Conservation (phyloP, 2,329 filamentous ascomycete genomes). For the Diaporthe velutina region DNA sequence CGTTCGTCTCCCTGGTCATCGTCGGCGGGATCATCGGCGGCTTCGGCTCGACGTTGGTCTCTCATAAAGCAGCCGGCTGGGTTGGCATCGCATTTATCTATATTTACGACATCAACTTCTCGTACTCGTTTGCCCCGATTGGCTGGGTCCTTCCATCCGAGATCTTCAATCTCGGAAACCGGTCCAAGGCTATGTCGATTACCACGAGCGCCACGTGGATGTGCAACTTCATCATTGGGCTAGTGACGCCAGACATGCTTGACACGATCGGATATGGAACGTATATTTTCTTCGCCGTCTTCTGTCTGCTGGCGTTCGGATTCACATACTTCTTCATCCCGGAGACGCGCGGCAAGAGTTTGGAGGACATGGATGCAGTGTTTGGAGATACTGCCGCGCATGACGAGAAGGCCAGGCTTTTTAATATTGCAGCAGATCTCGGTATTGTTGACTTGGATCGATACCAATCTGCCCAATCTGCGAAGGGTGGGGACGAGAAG, state of each 20-base stretch:
- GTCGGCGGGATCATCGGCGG: constrained; percentile 66
- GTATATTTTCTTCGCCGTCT: constrained; percentile 68
- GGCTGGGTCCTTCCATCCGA: constrained; percentile 68
- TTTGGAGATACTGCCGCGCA: constrained; percentile 48
- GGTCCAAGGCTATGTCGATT: constrained; percentile 68
- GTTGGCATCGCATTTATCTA: constrained; percentile 70
- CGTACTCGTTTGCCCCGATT: constrained; percentile 56
- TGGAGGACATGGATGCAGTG: constrained; percentile 63
- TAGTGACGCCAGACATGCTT: constrained; percentile 69
- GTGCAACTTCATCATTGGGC: constrained; percentile 67
- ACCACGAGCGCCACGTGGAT: constrained; percentile 69
- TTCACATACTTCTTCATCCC: constrained; percentile 65
- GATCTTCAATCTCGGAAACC: constrained; percentile 66
- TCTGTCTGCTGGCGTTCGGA: constrained; percentile 59
- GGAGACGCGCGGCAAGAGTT: constrained; percentile 61
- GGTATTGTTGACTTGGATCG: constrained; percentile 18
- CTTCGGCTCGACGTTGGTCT: constrained; percentile 53
- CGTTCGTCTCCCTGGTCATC: constrained; percentile 63
- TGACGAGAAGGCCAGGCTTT: constrained; percentile 44
- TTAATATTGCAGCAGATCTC: constrained; percentile 35
- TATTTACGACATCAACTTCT: constrained; percentile 62
- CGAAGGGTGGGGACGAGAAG: constrained; percentile 22
- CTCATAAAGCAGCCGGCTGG: constrained; percentile 66
- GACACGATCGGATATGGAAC: constrained; percentile 59
- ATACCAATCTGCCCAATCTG: background rate